A percentile compares a stretch with the other conserved stretches of the same genome.
phyloP scores from a whole-genome alignment of 73 alveolate genomes.

The Paramecium sonneborni region DNA sequence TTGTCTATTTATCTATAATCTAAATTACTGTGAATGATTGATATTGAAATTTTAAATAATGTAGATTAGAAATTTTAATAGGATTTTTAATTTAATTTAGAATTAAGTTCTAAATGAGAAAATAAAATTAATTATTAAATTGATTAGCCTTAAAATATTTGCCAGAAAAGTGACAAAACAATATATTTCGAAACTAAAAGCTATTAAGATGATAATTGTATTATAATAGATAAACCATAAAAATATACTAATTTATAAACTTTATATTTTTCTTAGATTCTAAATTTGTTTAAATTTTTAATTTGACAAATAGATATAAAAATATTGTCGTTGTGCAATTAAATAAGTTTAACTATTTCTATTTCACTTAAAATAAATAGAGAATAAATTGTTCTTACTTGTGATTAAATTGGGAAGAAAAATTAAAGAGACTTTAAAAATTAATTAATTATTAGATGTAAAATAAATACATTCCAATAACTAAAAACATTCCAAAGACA shows the following conservation, averaged over 20 bases:
- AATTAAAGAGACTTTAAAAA: too few species aligned
- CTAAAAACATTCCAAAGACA: conserved; percentile 11
- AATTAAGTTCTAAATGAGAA: not conserved
- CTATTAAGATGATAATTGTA: not conserved
- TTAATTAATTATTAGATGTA: not conserved
- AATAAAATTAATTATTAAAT: not conserved
- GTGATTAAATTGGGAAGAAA: too few species aligned
- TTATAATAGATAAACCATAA: not conserved
- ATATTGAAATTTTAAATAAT: not conserved
- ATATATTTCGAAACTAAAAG: not conserved
- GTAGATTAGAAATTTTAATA: not conserved
- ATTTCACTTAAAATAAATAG: too few species aligned
- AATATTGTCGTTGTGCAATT: too few species aligned
- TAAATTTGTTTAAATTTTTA: too few species aligned
- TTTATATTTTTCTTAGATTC: too few species aligned
- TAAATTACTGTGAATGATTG: not conserved
- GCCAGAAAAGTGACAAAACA: not conserved
- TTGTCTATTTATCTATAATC: not conserved
- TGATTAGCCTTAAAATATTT: not conserved
- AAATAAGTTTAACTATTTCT: too few species aligned
- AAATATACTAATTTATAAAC: not conserved
- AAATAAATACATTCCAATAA: not conserved
- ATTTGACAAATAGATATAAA: too few species aligned
- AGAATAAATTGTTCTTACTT: too few species aligned
- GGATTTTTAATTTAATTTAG: not conserved